These are phyloP conservation scores for Vanilla planifolia DNA, from an alignment of 106 monocot species.

Conservation along the genomic window DNA sequence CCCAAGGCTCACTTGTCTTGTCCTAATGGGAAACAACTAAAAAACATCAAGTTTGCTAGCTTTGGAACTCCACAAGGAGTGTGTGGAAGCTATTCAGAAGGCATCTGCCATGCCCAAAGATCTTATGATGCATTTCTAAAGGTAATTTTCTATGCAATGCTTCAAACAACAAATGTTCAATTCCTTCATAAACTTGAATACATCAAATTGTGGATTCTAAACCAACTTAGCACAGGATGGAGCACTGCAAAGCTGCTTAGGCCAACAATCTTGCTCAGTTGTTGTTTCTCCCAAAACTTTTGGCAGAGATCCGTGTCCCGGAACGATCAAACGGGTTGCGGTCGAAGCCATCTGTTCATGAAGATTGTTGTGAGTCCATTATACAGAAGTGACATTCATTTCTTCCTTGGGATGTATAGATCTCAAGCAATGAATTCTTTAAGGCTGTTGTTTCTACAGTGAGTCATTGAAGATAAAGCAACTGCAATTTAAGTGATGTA, in stretches of 20 bases:
- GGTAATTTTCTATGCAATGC: constrained; percentile 19
- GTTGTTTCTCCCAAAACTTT: constrained; percentile 36
- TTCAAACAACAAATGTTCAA: no score
- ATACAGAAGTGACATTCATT: constrained; percentile 5
- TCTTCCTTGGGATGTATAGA: not conserved
- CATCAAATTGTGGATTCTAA: no score
- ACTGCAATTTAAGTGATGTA: constrained; percentile 2
- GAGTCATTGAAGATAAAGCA: constrained; percentile 2
- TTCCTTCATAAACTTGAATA: no score
- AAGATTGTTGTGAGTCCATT: constrained; percentile 3
- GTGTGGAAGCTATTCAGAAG: constrained; percentile 53
- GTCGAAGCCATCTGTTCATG: constrained; percentile 46
- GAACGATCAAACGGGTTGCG: constrained; percentile 43
- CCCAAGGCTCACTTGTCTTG: constrained; percentile 47
- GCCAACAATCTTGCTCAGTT: constrained; percentile 39
- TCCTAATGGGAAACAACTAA: constrained; percentile 42
- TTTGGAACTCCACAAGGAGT: constrained; percentile 66
- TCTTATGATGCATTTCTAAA: constrained; percentile 62
- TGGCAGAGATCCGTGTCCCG: constrained; percentile 62
- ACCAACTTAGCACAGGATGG: constrained; percentile 2
- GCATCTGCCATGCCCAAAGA: constrained; percentile 57
- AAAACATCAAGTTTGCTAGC: constrained; percentile 60
- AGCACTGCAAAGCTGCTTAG: constrained; percentile 39
- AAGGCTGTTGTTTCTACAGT: constrained; percentile 1
- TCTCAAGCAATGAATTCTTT: not conserved